Conservation (phyloP, 2,329 filamentous ascomycete species). For the Penicillium oxalicum region DNA sequence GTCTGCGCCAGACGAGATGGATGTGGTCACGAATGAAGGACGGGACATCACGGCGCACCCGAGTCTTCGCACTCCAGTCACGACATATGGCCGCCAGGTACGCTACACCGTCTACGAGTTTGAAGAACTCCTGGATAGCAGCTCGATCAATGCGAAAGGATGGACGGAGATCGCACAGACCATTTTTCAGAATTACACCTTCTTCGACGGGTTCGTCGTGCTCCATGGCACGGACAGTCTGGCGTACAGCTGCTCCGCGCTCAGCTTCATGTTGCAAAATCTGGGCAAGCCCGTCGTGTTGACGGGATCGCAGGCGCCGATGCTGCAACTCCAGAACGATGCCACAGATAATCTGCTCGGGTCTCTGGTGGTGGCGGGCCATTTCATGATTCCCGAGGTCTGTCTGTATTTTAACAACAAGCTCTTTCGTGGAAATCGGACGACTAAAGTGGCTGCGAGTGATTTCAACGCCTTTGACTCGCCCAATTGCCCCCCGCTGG, state of each 20-base stretch:
- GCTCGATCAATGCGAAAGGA: conserved; percentile 77
- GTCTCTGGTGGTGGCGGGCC: conserved; percentile 81
- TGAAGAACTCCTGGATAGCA: conserved; percentile 76
- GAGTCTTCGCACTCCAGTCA: conserved; percentile 72
- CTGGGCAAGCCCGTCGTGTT: conserved; percentile 86
- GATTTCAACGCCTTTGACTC: conserved; percentile 82
- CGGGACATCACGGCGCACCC: conserved; percentile 51
- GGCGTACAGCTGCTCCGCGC: conserved; percentile 79
- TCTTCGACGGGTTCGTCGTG: conserved; percentile 86
- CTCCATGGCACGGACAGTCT: conserved; percentile 87
- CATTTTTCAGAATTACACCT: conserved; percentile 77
- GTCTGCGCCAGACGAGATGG: conserved; percentile 51
- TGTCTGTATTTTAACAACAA: conserved; percentile 91
- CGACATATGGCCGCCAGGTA: conserved; percentile 72
- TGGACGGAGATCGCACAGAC: conserved; percentile 79
- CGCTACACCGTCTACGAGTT: conserved; percentile 83
- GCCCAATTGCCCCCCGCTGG: conserved; percentile 78
- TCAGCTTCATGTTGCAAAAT: conserved; percentile 90
- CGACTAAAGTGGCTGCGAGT: conserved; percentile 80
- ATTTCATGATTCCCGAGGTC: conserved; percentile 88
- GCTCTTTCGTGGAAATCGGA: conserved; percentile 80
- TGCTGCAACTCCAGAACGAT: conserved; percentile 85
- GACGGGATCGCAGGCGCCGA: conserved; percentile 76
- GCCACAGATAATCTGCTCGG: conserved; percentile 85
- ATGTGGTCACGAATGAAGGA: conserved; percentile 49